These are phyloP conservation scores for Phoma sp. DNA, from an alignment of 2,329 filamentous ascomycete species.

Conservation along the genomic window DNA sequence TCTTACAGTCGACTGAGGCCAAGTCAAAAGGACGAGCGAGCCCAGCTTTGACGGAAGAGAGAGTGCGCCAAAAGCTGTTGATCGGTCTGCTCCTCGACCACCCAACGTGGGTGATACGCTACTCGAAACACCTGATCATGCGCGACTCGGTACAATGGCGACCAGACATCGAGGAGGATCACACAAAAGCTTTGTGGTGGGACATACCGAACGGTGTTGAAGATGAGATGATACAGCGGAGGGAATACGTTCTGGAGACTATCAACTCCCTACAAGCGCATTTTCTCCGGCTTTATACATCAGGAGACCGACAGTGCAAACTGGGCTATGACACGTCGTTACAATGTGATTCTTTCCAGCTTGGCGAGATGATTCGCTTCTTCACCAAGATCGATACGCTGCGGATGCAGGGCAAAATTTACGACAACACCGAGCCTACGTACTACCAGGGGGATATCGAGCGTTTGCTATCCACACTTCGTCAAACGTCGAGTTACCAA, in stretches of 20 bases:
- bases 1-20: conserved; percentile 51
- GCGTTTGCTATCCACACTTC: conserved; percentile 64
- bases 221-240: conserved; percentile 70
- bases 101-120: conserved; percentile 64
- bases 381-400: conserved; percentile 67
- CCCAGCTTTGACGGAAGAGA: conserved; percentile 63
- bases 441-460: conserved; percentile 68
- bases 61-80: conserved; percentile 72
- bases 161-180: conserved; percentile 44
- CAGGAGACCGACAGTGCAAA: conserved; percentile 71
- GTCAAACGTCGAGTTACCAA: conserved; percentile 74
- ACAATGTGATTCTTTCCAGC: conserved; percentile 78
- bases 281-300: conserved; percentile 71
- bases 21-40: conserved; percentile 52
- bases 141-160: conserved; percentile 68
- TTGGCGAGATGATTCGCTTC: conserved; percentile 79
- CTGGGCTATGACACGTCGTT: conserved; percentile 75
- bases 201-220: conserved; percentile 73
- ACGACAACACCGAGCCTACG: conserved; percentile 48
- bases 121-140: conserved; percentile 70
- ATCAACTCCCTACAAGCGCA: conserved; percentile 72
- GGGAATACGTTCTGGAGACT: conserved; percentile 71
- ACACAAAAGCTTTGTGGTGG: conserved; percentile 69
- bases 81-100: conserved; percentile 71
- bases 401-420: conserved; percentile 57